Evolutionary conservation across 495 filamentous ascomycete genomes (phyloP).

Genomic region (Cairneyella variabilis): DNA sequence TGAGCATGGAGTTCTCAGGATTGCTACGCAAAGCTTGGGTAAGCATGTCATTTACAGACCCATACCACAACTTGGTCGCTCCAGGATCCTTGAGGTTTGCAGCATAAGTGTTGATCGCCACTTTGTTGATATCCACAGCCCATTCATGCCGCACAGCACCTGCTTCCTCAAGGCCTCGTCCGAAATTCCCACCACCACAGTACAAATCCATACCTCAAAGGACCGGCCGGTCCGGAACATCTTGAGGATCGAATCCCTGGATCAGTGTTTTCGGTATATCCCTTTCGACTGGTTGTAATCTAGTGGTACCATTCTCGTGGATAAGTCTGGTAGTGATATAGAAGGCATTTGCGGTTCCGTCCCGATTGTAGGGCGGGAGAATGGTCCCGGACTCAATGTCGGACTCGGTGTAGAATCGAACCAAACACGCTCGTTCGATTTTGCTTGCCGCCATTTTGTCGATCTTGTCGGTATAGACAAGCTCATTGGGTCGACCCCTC

Average conservation of each 20-base stretch:
- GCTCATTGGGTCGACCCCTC: conserved; percentile 54
- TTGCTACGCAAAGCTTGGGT: conserved; percentile 48
- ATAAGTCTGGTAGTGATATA: conserved; percentile 46
- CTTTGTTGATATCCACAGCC: conserved; percentile 59
- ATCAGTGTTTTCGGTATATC: conserved; percentile 32
- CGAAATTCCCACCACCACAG: conserved; percentile 71
- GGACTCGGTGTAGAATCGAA: conserved; percentile 48
- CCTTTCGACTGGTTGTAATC: conserved; percentile 14
- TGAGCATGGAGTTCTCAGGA: conserved; percentile 26
- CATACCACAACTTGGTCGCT: conserved; percentile 47
- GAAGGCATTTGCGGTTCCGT: conserved; percentile 61
- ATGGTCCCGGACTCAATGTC: conserved; percentile 36
- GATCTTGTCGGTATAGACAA: conserved; percentile 52
- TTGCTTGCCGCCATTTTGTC: conserved; percentile 32
- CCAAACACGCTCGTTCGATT: conserved; percentile 51
- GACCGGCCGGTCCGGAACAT: not conserved
- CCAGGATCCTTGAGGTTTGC: conserved; percentile 46
- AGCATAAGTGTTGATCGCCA: conserved; percentile 64
- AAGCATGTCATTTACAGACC: conserved; percentile 69
- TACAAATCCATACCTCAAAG: conserved; percentile 64
- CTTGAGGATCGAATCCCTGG: conserved; percentile 52
- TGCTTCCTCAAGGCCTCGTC: conserved; percentile 68
- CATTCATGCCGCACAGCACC: conserved; percentile 58
- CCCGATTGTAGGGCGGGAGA: conserved; percentile 57
- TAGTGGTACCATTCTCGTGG: not conserved